Evolutionary conservation across 176 grass and related monocot species (phyloP), one percentile per base, ranked within the genome.

Genomic region (Triticum urartu): DNA sequence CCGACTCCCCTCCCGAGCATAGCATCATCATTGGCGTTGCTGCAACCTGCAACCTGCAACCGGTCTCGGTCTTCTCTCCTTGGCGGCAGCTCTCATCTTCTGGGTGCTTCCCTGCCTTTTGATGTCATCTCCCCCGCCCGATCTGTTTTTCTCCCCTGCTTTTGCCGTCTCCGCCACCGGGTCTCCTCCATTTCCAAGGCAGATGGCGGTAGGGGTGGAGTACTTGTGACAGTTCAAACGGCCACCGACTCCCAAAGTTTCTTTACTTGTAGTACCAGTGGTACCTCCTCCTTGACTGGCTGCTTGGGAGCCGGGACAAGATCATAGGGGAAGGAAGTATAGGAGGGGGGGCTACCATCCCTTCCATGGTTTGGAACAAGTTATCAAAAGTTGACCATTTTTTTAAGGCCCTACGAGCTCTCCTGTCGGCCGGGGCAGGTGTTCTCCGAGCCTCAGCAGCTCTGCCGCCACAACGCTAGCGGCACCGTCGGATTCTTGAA

Each of bases 51-150:
- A 25, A 25, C 25, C 25, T 1, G 26, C 26, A 40, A 0, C 24
- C 7, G 56, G 82, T 75, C 56, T 73, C 63, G 56, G 70, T 84
- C 70, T 64, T 30, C 24, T 9, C 10, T 74, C 64, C 50, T 5
- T 48, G 12, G 12, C 15, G 1, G 14, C 50, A 54, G 50, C 50
- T 54, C 50, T 54, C 50, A 54, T 52, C 48, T 17, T 62, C 54
- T 32, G 69, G 54, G 68, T 32, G 9, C n/a, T n/a, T n/a, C n/a
- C n/a, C n/a, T n/a, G n/a, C 54, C 91, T 93, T 93, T 92, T 93
- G 67, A 90, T 95, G 87, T 59, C 74, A 84, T 77, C 52, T 35
- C 25, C 50, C 39, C 50, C n/a, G 43, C 68, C 52, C 15, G 3
- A 9, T 54, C 22, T 54, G 26, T 52, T 42, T 7, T 11, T 11